phyloP scores from a whole-genome alignment of 139 green algal genomes.

The Picochlorum sp. region DNA sequence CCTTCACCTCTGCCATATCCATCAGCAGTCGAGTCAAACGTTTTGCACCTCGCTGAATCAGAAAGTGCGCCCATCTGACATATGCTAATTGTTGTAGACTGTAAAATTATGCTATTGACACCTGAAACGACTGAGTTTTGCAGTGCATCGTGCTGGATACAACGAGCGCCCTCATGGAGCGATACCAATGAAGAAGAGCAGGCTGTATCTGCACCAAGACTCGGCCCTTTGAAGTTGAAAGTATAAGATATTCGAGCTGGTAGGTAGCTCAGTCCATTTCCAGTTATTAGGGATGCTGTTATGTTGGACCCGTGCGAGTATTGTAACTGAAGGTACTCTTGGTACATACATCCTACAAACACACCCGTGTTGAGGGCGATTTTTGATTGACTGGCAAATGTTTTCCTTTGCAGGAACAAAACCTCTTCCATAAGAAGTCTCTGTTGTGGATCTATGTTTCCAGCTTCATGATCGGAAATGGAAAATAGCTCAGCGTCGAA shows the following conservation, averaged over 20 bases:
- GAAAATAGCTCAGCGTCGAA: slow-evolving; percentile 40
- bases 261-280: slow-evolving; percentile 38
- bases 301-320: not conserved
- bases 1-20: slow-evolving; percentile 46
- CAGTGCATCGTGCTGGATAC: slow-evolving; percentile 18
- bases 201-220: slow-evolving; percentile 50
- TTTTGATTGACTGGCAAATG: not conserved
- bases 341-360: slow-evolving; percentile 43
- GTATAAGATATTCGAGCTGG: slow-evolving; percentile 42
- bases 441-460: slow-evolving; percentile 64
- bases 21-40: slow-evolving; percentile 36
- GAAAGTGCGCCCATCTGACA: slow-evolving; percentile 18
- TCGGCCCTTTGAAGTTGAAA: slow-evolving; percentile 35
- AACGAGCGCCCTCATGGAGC: slow-evolving; percentile 40
- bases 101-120: slow-evolving; percentile 24
- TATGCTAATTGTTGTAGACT: slow-evolving; percentile 26
- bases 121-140: slow-evolving; percentile 22
- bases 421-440: slow-evolving; percentile 47
- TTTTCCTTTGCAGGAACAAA: not conserved
- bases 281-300: slow-evolving; percentile 19
- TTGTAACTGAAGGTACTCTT: slow-evolving; percentile 22
- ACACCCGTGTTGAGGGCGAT: slow-evolving; percentile 18
- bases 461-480: slow-evolving; percentile 38
- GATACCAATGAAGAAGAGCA: slow-evolving; percentile 82
- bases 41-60: slow-evolving; percentile 40